Evolutionary conservation across 2,329 filamentous ascomycete species (phyloP), one percentile per base, ranked within the genome.

Genomic region (Colletotrichum phormii): DNA sequence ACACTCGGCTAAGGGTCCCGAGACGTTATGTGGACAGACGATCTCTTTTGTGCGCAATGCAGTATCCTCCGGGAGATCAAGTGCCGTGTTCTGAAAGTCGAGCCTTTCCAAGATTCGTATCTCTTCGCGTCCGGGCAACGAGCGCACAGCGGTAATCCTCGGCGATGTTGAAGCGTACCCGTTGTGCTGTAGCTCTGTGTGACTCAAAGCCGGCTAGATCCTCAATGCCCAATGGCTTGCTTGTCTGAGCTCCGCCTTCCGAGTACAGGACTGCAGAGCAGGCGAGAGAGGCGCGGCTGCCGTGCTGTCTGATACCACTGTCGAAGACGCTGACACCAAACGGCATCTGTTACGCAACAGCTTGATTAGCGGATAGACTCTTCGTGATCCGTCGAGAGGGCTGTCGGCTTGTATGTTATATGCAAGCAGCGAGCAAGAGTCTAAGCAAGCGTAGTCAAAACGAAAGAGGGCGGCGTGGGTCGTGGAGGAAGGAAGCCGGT

Each of bases 151-250:
- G 7, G 49, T 73, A 33, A 31, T 63, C 58, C 42, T 68, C n/a
- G 65, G 57, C 64, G 57, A 63, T 64, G 61, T 71, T 29, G 60
- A 46, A 29, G 67, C n/a, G 33, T 63, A 26, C 37, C 58, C 59
- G 73, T 62, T 26, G 63, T 60, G 22, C 58, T 70, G 66, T 53
- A 66, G 62, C 57, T 51, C 37, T 61, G 73, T 75, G 65, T 70
- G 60, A 71, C 73, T 35, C 46, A 22, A 71, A 26, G 49, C 29
- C 62, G 58, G 33, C 55, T 54, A 49, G 64, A 72, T 51, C 58
- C 54, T 54, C 62, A 58, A 74, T 53, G 37, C 22, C 42, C 53
- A 62, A 58, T 54, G 63, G 37, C 53, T 57, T 59, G 57, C 26
- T 67, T 73, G 35, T 66, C 61, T 53, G 42, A 63, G 31, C 61